Conservation (phyloP, 2,329 filamentous ascomycete species). For the Falciphora oryzae region DNA sequence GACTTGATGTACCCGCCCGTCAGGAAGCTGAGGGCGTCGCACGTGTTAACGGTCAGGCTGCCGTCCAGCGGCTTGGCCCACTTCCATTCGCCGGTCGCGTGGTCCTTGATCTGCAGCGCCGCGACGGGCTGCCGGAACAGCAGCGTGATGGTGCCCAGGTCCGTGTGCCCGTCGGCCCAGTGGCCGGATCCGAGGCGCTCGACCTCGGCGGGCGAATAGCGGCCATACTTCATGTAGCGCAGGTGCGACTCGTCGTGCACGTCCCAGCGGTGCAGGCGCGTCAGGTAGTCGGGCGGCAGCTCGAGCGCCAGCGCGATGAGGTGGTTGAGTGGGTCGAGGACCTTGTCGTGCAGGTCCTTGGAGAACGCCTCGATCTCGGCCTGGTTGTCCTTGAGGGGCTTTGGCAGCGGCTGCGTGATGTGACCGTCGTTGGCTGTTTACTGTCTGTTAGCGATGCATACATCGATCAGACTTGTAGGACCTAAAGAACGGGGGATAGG, state of each 20-base stretch:
- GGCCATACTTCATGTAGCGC: constrained; percentile 54
- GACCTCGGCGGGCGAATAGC: constrained; percentile 39
- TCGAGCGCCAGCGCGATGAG: constrained; percentile 46
- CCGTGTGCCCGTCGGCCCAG: constrained; percentile 42
- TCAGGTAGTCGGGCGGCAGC: constrained; percentile 49
- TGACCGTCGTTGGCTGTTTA: constrained; percentile 18
- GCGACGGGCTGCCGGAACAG: constrained; percentile 50
- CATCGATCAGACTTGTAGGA: neutral
- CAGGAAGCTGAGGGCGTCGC: constrained; percentile 37
- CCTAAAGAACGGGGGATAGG: neutral
- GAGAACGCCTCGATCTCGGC: constrained; percentile 51
- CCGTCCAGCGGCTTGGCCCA: constrained; percentile 37
- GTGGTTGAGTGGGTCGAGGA: constrained; percentile 28
- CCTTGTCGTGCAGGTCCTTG: constrained; percentile 22
- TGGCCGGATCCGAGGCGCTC: constrained; percentile 24
- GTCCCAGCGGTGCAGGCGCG: constrained; percentile 47
- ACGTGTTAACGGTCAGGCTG: constrained; percentile 41
- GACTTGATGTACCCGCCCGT: constrained; percentile 36
- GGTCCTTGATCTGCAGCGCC: constrained; percentile 41
- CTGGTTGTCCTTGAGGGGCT: constrained; percentile 41
- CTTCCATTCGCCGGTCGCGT: constrained; percentile 35
- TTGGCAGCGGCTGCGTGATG: constrained; percentile 29
- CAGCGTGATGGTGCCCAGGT: constrained; percentile 46
- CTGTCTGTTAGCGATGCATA: neutral
- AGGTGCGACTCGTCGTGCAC: constrained; percentile 49